Conservation (phyloP, 2,329 filamentous ascomycete genomes). For the Nannizziopsis barbatae region DNA sequence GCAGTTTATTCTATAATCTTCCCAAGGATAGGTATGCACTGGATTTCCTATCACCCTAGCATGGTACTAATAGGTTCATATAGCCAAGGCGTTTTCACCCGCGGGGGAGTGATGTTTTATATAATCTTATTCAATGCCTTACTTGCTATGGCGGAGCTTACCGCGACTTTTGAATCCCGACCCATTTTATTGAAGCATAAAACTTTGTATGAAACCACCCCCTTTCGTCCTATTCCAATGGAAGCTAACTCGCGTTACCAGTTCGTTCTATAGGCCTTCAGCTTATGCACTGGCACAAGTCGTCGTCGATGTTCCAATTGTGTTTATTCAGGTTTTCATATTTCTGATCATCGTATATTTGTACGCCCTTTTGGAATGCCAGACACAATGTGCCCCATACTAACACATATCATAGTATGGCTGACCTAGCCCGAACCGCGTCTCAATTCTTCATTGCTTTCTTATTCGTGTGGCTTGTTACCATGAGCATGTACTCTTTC, state of each 20-base stretch:
- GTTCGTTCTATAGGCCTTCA: constrained; percentile 53
- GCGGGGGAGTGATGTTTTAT: constrained; percentile 53
- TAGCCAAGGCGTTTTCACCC: constrained; percentile 46
- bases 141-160: constrained; percentile 50
- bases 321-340: constrained; percentile 47
- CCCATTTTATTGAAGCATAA: constrained; percentile 61
- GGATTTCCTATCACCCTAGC: background rate
- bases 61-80: background rate
- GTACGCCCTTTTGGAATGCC: constrained; percentile 21
- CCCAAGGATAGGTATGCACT: constrained; percentile 35
- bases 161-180: constrained; percentile 49
- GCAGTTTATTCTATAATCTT: constrained; percentile 45
- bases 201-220: constrained; percentile 42
- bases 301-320: constrained; percentile 47
- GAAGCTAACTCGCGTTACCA: constrained; percentile 17
- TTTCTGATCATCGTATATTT: constrained; percentile 54
- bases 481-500: constrained; percentile 46
- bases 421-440: constrained; percentile 44
- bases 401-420: constrained; percentile 33
- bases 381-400: constrained; percentile 6
- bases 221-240: background rate
- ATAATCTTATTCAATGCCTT: constrained; percentile 53
- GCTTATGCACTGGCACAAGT: constrained; percentile 50
- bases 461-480: constrained; percentile 44
- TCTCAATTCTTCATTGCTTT: constrained; percentile 54